Evolutionary conservation across 1,284 basidiomycete species (phyloP).

Genomic region (Ustilago loliicola): DNA sequence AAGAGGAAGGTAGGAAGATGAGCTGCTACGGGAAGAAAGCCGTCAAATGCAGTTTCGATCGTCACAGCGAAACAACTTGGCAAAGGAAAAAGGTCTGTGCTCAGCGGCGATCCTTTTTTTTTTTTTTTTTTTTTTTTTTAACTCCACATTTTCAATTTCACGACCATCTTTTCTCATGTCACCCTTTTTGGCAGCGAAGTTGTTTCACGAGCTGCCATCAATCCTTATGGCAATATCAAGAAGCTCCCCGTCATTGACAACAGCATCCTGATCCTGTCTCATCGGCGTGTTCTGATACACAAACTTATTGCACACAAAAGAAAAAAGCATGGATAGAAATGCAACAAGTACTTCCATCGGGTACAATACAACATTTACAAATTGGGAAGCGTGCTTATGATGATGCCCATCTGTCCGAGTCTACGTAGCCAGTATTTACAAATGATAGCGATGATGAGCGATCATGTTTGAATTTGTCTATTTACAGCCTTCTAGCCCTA

Average conservation of each 20-base stretch:
- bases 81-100: constrained; percentile 29
- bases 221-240: too few species aligned
- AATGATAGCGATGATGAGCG: not conserved
- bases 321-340: not conserved
- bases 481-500: constrained; percentile 22
- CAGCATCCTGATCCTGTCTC: too few species aligned
- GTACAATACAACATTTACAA: constrained; percentile 26
- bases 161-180: not conserved
- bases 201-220: too few species aligned
- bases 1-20: not conserved
- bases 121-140: too few species aligned
- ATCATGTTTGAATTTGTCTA: not conserved
- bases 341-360: not conserved
- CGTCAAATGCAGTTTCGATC: not conserved
- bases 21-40: not conserved
- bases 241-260: too few species aligned
- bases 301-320: too few species aligned
- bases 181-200: too few species aligned
- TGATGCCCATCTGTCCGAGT: constrained; percentile 2
- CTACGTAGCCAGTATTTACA: constrained; percentile 14
- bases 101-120: constrained; percentile 1
- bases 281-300: too few species aligned
- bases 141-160: constrained; percentile 10
- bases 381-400: not conserved
- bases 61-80: not conserved